A percentile compares a stretch with the other conserved stretches of the same genome.
Conservation (phyloP, 208 protist species). For the Wallacemonas rigidus region DNA sequence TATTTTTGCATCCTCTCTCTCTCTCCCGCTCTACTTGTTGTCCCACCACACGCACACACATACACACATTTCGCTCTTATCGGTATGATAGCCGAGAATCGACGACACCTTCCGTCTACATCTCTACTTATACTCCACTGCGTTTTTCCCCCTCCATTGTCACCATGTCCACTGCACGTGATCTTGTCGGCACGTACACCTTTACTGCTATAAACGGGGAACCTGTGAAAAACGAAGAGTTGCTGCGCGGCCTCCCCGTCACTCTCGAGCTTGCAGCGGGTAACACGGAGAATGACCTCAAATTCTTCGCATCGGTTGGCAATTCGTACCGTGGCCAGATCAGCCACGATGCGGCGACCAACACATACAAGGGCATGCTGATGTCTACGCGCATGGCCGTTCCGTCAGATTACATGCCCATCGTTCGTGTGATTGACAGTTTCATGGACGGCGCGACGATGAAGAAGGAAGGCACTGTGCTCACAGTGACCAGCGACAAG, state of each 20-base stretch:
- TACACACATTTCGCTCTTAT: no score
- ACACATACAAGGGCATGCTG: conserved; percentile 16
- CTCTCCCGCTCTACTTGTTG: no score
- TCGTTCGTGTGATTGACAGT: conserved; percentile 6
- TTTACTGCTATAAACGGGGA: conserved; percentile 10
- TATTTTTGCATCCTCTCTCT: no score
- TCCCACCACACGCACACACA: no score
- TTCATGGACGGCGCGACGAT: conserved; percentile 14
- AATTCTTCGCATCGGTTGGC: conserved; percentile 4
- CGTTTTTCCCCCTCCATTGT: background rate
- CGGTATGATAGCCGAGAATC: no score
- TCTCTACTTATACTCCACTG: no score
- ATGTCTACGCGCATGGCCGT: conserved; percentile 18
- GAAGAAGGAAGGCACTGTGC: conserved; percentile 9
- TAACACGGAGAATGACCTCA: conserved; percentile 7
- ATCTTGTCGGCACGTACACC: conserved; percentile 3
- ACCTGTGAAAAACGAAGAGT: conserved; percentile 11
- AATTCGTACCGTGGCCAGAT: conserved; percentile 16
- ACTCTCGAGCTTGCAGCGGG: background rate
- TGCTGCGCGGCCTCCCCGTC: conserved; percentile 11
- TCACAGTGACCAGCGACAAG: conserved; percentile 12
- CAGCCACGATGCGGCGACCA: background rate
- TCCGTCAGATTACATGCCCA: conserved; percentile 11
- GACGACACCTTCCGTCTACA: no score
- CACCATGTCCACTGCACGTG: background rate